phyloP scores from a whole-genome alignment of 441 rosid genomes.

The Corymbia citriodora region DNA sequence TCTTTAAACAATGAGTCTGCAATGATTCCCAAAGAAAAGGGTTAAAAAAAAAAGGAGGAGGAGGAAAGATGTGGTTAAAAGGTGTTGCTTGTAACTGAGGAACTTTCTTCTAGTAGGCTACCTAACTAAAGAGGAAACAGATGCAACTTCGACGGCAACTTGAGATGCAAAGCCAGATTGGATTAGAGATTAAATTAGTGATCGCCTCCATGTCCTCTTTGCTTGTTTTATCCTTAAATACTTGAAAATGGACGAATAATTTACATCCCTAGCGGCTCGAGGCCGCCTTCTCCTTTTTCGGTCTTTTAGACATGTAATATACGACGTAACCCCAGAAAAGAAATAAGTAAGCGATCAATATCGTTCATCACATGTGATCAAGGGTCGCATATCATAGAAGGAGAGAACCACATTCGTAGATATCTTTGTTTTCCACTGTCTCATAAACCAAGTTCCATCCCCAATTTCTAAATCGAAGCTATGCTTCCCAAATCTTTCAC shows the following conservation, averaged over 20 bases:
- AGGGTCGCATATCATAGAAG: not conserved
- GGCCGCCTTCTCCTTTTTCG: not conserved
- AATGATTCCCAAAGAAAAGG: not conserved
- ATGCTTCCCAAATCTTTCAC: not conserved
- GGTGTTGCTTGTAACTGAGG: not conserved
- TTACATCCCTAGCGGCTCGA: not conserved
- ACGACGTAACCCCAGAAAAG: not conserved
- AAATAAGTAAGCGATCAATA: not conserved
- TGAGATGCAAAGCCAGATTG: not conserved
- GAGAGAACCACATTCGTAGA: not conserved
- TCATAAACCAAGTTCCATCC: not conserved
- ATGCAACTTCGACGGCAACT: not conserved
- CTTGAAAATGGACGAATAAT: not conserved
- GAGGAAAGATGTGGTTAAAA: not conserved
- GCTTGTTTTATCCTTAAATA: not conserved
- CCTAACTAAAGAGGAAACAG: not conserved
- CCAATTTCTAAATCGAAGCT: not conserved
- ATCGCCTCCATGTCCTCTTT: not conserved
- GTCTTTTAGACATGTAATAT: not conserved
- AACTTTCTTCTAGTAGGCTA: not conserved
- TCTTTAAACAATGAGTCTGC: not conserved
- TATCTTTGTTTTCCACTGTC: not conserved
- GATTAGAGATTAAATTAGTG: not conserved
- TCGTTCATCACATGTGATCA: not conserved
- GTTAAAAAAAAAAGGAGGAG: too few species aligned